Base-by-base conservation (phyloP, 148 eudicot genomes). In the Polygonum aviculare region DNA sequence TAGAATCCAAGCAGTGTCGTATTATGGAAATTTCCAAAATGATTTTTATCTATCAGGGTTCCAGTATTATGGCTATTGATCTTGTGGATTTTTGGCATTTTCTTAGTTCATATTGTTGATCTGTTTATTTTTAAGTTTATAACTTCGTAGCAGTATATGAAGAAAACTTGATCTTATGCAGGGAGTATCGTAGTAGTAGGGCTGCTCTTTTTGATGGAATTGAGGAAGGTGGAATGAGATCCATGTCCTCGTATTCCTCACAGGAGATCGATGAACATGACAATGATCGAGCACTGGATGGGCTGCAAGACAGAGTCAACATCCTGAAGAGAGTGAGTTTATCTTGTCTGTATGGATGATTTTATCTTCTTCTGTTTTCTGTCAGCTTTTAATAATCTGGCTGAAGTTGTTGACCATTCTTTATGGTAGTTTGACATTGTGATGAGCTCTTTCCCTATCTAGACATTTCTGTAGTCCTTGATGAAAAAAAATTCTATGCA, bases 211-310 rank as follows among this genome's bases (percentile, higher is more conserved):
- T 92, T 78, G 94, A 92, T 84, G 94, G 90, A 65, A 89, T 94
- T 77, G 98, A 94, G 84, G 98, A 94, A 80, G 98, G 98, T 78
- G 98, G 98, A 65, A 85, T 92, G 67, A 86, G 93, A 87, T 96
- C 92, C 67, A 79, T 93, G 18, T 81, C 97, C 55, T 91, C 92
- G 12, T 91, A 93, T 76, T 79, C 90, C 74, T 81, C 94, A 49
- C 94, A 84, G 83, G 98, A 94, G 84, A 94, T 92, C 74, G 92
- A 89, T 79, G 98, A 94, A 82, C 96, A 92, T 55, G 95, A 88
- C 80, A 94, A 94, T 80, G 92, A 94, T 40, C 83, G 78, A 75
- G 92, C 96, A 55, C 76, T 94, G 55, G 96, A 90, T 77, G 98
- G 98, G 73, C 77, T 94, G 80, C 92, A 89, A 84, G 98, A 94